These are phyloP conservation scores for Stentor roeselii DNA, from an alignment of 73 alveolate species.

Conservation along the genomic window DNA sequence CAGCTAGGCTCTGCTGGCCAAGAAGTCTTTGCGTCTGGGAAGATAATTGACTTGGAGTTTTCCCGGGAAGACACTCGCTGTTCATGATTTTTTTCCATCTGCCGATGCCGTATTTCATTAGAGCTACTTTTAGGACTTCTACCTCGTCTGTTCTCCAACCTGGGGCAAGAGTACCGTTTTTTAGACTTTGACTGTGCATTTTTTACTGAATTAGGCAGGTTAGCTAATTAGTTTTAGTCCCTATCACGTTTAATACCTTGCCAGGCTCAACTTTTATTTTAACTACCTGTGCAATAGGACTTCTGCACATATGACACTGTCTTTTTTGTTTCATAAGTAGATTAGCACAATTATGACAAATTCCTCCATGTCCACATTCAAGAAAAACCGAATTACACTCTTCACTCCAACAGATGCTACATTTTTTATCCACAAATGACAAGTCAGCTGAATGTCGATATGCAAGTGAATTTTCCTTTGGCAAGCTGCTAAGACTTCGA, in stretches of 20 bases:
- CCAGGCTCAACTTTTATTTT: background rate
- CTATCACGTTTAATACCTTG: background rate
- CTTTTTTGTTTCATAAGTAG: background rate
- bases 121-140: constrained; percentile 62
- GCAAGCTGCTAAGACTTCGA: background rate
- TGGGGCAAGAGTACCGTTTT: constrained; percentile 74
- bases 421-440: constrained; percentile 5
- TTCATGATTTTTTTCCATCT: constrained; percentile 72
- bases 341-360: constrained; percentile 44
- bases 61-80: constrained; percentile 77
- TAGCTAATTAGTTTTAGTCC: background rate
- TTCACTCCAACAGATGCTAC: constrained; percentile 35
- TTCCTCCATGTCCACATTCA: constrained; percentile 54
- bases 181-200: constrained; percentile 43
- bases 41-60: constrained; percentile 69
- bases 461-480: background rate
- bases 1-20: constrained; percentile 74
- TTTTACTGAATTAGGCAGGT: too few relatives aligned
- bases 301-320: background rate
- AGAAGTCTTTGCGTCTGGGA: constrained; percentile 69
- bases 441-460: background rate
- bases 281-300: background rate
- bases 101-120: constrained; percentile 74
- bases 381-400: constrained; percentile 35
- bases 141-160: constrained; percentile 84